Conservation (phyloP, 2,329 filamentous ascomycete genomes). For the Sphaerulina vaccinii region DNA sequence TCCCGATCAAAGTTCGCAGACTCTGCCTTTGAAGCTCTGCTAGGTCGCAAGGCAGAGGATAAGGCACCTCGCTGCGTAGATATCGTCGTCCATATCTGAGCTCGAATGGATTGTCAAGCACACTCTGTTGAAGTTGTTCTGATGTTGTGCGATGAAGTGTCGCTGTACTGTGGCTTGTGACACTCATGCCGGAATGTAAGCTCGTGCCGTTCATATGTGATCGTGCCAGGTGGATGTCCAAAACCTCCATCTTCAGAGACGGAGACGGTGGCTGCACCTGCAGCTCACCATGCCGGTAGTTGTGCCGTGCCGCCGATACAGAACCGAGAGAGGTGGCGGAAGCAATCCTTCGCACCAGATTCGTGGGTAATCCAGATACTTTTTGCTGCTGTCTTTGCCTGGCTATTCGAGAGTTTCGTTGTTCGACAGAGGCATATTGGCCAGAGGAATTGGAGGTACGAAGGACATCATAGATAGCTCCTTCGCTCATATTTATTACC, state of each 20-base stretch:
- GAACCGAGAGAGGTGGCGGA: neutral
- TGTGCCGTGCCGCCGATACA: neutral
- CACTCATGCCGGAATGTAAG: neutral
- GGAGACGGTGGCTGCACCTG: neutral
- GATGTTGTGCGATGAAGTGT: constrained; percentile 12
- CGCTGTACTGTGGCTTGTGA: neutral
- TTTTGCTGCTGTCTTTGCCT: constrained; percentile 13
- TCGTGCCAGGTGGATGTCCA: neutral
- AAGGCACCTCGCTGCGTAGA: constrained; percentile 68
- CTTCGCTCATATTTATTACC: constrained; percentile 14
- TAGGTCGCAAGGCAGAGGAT: constrained; percentile 87
- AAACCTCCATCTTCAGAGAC: neutral
- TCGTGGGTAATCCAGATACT: neutral
- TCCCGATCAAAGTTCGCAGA: constrained; percentile 75
- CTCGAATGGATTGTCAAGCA: constrained; percentile 38
- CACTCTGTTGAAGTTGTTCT: constrained; percentile 13
- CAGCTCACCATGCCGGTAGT: neutral
- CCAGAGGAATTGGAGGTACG: constrained; percentile 24
- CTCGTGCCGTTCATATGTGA: neutral
- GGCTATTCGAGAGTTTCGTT: constrained; percentile 18
- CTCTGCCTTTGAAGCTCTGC: constrained; percentile 85
- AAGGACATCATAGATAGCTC: constrained; percentile 24
- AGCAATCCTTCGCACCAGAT: neutral
- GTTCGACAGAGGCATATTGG: constrained; percentile 21
- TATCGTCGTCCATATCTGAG: constrained; percentile 79